These are phyloP conservation scores for Umbelopsis isabellina DNA, from an alignment of 192 early-diverging fungal species.

Conservation along the genomic window DNA sequence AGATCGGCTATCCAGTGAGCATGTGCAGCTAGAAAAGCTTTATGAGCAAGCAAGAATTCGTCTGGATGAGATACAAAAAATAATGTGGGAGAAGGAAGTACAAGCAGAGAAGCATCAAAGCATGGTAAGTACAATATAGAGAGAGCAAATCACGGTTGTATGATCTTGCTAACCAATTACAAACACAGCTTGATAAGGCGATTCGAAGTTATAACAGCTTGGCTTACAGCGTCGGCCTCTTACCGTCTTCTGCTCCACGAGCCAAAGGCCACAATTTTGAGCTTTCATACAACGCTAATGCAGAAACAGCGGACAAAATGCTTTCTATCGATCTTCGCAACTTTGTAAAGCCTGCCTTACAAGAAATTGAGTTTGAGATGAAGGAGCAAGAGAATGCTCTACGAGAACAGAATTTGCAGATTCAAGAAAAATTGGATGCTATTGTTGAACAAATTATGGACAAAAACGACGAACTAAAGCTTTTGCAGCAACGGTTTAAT, in stretches of 20 bases:
- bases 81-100: conserved; percentile 11
- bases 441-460: conserved; percentile 9
- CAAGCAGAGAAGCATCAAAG: conserved; percentile 17
- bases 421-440: conserved; percentile 14
- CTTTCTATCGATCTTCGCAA: conserved; percentile 8
- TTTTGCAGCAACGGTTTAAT: conserved; percentile 3
- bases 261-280: conserved; percentile 21
- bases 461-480: conserved; percentile 1
- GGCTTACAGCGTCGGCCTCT: conserved; percentile 2
- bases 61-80: conserved; percentile 14
- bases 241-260: not conserved
- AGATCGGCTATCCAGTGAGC: conserved; percentile 12
- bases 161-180: not conserved
- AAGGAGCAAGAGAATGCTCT: conserved; percentile 12
- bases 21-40: conserved; percentile 16
- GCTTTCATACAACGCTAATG: not conserved
- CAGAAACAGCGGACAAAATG: conserved; percentile 4
- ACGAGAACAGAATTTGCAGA: conserved; percentile 3
- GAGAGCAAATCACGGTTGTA: no score
- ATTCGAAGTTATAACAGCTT: conserved; percentile 2
- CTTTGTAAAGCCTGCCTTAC: conserved; percentile 11
- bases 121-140: not conserved
- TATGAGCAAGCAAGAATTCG: conserved; percentile 17
- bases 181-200: not conserved
- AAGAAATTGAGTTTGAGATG: conserved; percentile 16